A percentile compares a stretch with the other conserved stretches of the same genome.
phyloP scores from a whole-genome alignment of 2,329 filamentous ascomycete species.

The Ophiosphaerella korrae region DNA sequence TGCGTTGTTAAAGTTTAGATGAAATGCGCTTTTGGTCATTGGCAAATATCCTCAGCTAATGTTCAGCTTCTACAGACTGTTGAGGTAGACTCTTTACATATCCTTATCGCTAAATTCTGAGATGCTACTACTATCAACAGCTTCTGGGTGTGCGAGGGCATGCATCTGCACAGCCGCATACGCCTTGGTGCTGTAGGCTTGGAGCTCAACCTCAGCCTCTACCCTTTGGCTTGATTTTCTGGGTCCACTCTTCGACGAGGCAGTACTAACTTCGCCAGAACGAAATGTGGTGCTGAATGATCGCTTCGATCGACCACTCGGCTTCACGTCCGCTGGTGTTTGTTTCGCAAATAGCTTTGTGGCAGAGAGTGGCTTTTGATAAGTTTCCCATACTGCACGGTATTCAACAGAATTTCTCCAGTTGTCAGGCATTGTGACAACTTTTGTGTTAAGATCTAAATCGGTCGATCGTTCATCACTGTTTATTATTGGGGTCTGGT shows the following conservation, averaged over 20 bases:
- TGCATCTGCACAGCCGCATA: conserved; percentile 31
- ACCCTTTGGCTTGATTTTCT: conserved; percentile 2
- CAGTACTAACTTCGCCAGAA: conserved; percentile 5
- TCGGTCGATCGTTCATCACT: conserved; percentile 25
- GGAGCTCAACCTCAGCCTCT: conserved; percentile 20
- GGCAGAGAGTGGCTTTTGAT: conserved; percentile 17
- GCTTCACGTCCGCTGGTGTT: conserved; percentile 6
- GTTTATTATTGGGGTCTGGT: conserved; percentile 23
- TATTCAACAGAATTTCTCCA: conserved; percentile 57
- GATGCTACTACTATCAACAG: too few species aligned
- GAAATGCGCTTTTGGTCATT: too few species aligned
- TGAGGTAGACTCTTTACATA: too few species aligned
- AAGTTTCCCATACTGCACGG: conserved; percentile 57
- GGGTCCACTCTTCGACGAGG: background rate
- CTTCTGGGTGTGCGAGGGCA: too few species aligned
- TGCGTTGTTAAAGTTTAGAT: too few species aligned
- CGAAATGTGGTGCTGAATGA: background rate
- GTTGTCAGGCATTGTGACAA: conserved; percentile 45
- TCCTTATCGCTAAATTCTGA: too few species aligned
- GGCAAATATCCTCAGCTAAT: too few species aligned
- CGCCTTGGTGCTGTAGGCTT: conserved; percentile 20
- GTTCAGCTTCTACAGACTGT: too few species aligned
- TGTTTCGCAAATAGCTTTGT: conserved; percentile 26
- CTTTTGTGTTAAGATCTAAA: conserved; percentile 24
- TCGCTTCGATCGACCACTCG: background rate